Evolutionary conservation across 1,284 basidiomycete genomes (phyloP).

Genomic region (Wallemia hederae): DNA sequence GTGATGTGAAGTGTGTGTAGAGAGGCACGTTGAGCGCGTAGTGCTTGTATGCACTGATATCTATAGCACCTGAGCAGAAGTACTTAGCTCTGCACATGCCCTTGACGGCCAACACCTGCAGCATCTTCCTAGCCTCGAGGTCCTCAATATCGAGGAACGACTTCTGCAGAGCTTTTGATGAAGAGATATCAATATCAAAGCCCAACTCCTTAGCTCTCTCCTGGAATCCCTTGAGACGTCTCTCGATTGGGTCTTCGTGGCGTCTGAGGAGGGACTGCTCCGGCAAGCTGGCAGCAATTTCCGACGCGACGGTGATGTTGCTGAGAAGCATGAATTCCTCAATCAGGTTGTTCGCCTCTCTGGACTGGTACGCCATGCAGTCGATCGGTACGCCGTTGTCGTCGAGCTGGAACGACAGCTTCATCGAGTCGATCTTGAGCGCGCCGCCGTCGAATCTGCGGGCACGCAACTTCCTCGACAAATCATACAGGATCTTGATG

Average conservation of each 20-base stretch:
- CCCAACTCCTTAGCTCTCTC: slow-evolving; percentile 59
- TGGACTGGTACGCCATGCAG: slow-evolving; percentile 32
- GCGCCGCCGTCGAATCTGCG: slow-evolving; percentile 56
- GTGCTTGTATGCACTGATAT: slow-evolving; percentile 63
- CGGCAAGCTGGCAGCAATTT: slow-evolving; percentile 71
- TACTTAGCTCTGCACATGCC: slow-evolving; percentile 79
- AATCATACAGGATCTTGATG: slow-evolving; percentile 30
- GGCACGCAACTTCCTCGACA: slow-evolving; percentile 43
- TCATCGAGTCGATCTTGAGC: slow-evolving; percentile 38
- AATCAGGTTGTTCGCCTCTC: slow-evolving; percentile 49
- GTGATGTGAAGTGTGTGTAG: slow-evolving; percentile 30
- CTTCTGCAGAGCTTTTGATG: slow-evolving; percentile 50
- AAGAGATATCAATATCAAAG: slow-evolving; percentile 47
- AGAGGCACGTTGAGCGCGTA: slow-evolving; percentile 70
- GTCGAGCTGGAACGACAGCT: slow-evolving; percentile 52
- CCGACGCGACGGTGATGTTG: slow-evolving; percentile 68
- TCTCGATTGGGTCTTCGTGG: slow-evolving; percentile 72
- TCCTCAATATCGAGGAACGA: slow-evolving; percentile 48
- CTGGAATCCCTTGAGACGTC: slow-evolving; percentile 48
- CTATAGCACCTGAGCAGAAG: slow-evolving; percentile 95
- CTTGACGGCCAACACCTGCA: slow-evolving; percentile 59
- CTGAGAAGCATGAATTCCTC: slow-evolving; percentile 93
- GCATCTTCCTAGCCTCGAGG: slow-evolving; percentile 34
- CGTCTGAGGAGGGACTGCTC: slow-evolving; percentile 82
- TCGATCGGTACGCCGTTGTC: slow-evolving; percentile 55